phyloP scores from a whole-genome alignment of 164 flowering plant species.

The Liriodendron chinense region DNA sequence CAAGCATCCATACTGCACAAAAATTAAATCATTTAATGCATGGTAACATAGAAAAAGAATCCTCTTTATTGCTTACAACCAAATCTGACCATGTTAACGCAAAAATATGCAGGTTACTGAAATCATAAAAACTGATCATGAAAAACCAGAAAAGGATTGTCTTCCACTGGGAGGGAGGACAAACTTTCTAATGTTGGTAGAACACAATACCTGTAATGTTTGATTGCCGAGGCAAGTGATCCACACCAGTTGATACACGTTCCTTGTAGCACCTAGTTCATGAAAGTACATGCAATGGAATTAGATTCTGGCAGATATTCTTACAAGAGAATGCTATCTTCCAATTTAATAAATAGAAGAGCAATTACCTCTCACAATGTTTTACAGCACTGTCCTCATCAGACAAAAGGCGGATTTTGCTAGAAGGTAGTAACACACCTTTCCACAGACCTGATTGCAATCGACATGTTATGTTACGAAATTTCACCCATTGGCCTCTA shows the following conservation, averaged over 20 bases:
- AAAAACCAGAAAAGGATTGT: too few relatives aligned
- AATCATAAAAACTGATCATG: too few relatives aligned
- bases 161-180: too few relatives aligned
- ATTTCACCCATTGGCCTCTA: conserved; percentile 62
- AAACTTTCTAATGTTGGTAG: too few relatives aligned
- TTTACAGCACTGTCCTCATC: conserved; percentile 37
- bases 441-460: conserved; percentile 53
- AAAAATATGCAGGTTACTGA: too few relatives aligned
- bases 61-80: too few relatives aligned
- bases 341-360: too few relatives aligned
- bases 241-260: conserved; percentile 36
- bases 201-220: conserved; percentile 45
- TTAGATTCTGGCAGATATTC: background rate
- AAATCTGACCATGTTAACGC: too few relatives aligned
- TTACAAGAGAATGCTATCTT: background rate
- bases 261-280: conserved; percentile 32
- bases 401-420: conserved; percentile 50
- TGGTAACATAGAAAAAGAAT: too few relatives aligned
- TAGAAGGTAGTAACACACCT: conserved; percentile 43
- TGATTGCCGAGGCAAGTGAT: conserved; percentile 58
- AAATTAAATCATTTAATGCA: too few relatives aligned
- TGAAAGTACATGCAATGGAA: background rate
- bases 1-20: too few relatives aligned
- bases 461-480: conserved; percentile 43
- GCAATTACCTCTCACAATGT: conserved; percentile 42